These are phyloP conservation scores for Eutrema heterophyllum DNA, from an alignment of 345 rosid genomes.

Conservation along the genomic window DNA sequence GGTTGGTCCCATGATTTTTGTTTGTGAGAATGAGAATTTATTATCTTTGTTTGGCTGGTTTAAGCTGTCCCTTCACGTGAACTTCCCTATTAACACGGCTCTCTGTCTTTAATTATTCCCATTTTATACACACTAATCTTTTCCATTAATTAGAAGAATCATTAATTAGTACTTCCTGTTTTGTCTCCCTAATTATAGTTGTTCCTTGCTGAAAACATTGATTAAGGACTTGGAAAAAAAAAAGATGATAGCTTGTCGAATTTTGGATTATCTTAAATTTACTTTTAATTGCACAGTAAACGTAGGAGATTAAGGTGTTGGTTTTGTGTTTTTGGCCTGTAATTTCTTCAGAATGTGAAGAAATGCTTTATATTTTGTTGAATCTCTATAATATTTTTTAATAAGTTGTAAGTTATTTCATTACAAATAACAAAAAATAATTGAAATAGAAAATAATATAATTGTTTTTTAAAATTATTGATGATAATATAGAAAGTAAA, in stretches of 20 bases:
- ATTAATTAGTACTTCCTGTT: not conserved
- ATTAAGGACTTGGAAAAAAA: not conserved
- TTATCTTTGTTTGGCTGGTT: constrained; percentile 15
- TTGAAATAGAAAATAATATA: too few relatives aligned
- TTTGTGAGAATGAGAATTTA: constrained; percentile 16
- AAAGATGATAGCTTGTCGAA: not conserved
- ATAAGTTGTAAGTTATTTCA: too few relatives aligned
- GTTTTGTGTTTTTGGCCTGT: not conserved
- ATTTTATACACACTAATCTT: not conserved
- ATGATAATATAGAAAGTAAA: too few relatives aligned
- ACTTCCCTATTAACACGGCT: constrained; percentile 12
- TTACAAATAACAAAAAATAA: too few relatives aligned
- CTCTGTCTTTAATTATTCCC: constrained; percentile 3
- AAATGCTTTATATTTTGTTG: too few relatives aligned
- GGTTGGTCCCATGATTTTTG: constrained; percentile 33
- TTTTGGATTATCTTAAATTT: not conserved
- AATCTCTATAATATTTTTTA: too few relatives aligned
- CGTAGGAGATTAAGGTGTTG: not conserved
- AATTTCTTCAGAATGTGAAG: not conserved
- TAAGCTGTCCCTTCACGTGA: constrained; percentile 33
- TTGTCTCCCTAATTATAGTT: constrained; percentile 10
- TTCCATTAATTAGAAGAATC: not conserved
- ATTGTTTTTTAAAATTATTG: too few relatives aligned
- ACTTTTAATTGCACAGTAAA: not conserved
- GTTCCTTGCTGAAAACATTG: not conserved